Evolutionary conservation across 495 filamentous ascomycete species (phyloP).

Genomic region (Achaetomiella virescens): DNA sequence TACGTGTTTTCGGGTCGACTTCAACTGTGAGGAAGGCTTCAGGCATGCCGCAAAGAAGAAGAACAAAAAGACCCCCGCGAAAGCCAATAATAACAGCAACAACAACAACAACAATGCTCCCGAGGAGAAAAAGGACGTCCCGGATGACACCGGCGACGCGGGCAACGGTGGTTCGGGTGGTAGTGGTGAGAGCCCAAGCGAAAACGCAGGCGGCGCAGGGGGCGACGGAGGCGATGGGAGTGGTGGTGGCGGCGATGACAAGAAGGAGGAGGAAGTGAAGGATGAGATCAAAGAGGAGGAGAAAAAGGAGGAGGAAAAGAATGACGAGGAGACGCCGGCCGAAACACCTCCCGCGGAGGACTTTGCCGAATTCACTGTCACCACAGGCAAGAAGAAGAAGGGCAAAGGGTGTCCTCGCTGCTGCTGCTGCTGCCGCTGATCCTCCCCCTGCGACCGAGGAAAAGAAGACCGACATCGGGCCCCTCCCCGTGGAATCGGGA

Average conservation of each 20-base stretch:
- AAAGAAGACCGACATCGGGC: slow-evolving; percentile 17
- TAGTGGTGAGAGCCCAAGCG: slow-evolving; percentile 8
- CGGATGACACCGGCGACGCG: slow-evolving; percentile 23
- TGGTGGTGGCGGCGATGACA: slow-evolving; percentile 24
- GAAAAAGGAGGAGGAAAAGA: slow-evolving; percentile 13
- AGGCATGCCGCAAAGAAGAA: slow-evolving; percentile 40
- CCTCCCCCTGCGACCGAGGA: slow-evolving; percentile 15
- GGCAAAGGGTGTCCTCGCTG: slow-evolving; percentile 29
- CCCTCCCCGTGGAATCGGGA: slow-evolving; percentile 15
- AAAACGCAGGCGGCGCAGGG: slow-evolving; percentile 18
- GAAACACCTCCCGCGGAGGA: slow-evolving; percentile 20
- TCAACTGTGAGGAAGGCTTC: slow-evolving; percentile 43
- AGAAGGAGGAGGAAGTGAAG: slow-evolving; percentile 26
- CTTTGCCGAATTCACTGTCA: slow-evolving; percentile 1
- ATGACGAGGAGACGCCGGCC: slow-evolving; percentile 19
- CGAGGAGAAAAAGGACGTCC: slow-evolving; percentile 43
- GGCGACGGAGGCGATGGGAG: slow-evolving; percentile 23
- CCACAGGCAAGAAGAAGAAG: slow-evolving; percentile 36
- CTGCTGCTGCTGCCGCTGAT: slow-evolving; percentile 20
- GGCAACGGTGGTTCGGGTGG: slow-evolving; percentile 21
- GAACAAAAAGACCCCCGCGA: slow-evolving; percentile 18
- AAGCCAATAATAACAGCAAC: slow-evolving; percentile 7
- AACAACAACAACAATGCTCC: slow-evolving; percentile 22
- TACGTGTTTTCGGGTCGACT: slow-evolving; percentile 33
- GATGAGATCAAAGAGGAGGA: slow-evolving; percentile 30